Conservation (phyloP, 345 rosid genomes). For the Syzygium oleosum region DNA sequence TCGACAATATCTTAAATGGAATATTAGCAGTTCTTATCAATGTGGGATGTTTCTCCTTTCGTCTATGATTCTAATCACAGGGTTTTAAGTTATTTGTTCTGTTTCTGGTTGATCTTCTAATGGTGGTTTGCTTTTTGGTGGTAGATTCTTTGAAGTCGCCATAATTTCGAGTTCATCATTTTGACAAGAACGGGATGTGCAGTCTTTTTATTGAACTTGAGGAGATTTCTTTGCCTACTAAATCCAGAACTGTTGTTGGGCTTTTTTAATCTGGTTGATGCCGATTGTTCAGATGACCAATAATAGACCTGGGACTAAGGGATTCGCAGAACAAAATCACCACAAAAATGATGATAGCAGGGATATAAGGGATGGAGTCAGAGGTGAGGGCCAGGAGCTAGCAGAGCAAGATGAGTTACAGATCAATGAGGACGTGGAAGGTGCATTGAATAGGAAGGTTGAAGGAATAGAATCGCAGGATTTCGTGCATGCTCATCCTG, state of each 20-base stretch:
- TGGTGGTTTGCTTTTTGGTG: not conserved
- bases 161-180: not conserved
- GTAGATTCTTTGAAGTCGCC: slow-evolving; percentile 5
- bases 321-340: slow-evolving; percentile 15
- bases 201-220: slow-evolving; percentile 7
- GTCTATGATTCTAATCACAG: not conserved
- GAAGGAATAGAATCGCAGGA: slow-evolving; percentile 11
- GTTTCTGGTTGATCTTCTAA: not conserved
- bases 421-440: slow-evolving; percentile 21
- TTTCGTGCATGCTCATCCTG: not conserved
- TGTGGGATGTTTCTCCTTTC: not conserved
- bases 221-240: slow-evolving; percentile 4
- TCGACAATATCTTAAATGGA: not conserved
- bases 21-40: not conserved
- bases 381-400: slow-evolving; percentile 28
- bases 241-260: slow-evolving; percentile 10
- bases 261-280: slow-evolving; percentile 38
- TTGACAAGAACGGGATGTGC: slow-evolving; percentile 19
- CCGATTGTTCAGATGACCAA: slow-evolving; percentile 14
- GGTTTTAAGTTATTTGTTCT: not conserved
- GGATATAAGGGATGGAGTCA: slow-evolving; percentile 22
- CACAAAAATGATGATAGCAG: slow-evolving; percentile 10
- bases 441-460: slow-evolving; percentile 3
- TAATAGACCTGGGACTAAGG: slow-evolving; percentile 13
- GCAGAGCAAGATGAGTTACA: slow-evolving; percentile 36